These are phyloP conservation scores for Myochromella boudieri DNA, from an alignment of 768 basidiomycete species.

Conservation along the genomic window DNA sequence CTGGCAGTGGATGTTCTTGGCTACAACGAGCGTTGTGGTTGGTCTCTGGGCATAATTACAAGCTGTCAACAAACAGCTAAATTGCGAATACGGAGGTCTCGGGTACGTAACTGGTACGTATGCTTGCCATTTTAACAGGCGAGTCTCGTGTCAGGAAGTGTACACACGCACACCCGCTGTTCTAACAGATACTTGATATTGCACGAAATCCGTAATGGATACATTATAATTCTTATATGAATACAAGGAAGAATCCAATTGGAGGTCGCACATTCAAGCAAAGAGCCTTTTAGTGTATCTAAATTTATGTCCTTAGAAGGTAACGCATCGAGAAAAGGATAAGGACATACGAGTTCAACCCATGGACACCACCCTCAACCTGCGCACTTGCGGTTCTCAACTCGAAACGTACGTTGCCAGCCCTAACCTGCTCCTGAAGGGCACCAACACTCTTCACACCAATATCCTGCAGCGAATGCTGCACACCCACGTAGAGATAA, in stretches of 20 bases:
- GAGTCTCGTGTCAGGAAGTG: no score
- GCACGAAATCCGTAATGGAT: constrained; percentile 6
- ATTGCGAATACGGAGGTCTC: no score
- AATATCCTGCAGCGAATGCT: constrained; percentile 94
- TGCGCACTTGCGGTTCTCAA: constrained; percentile 93
- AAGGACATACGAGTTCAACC: constrained; percentile 83
- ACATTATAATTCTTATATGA: constrained; percentile 1
- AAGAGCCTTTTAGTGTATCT: constrained; percentile 42
- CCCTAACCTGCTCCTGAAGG: constrained; percentile 63
- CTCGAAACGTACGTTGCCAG: constrained; percentile 82
- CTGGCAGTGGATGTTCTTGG: no score
- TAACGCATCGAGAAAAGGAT: constrained; percentile 1
- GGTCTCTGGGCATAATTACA: no score
- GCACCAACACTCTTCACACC: constrained; percentile 70
- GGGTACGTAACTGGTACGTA: no score
- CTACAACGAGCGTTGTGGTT: no score
- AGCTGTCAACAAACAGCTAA: no score
- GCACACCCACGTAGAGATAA: constrained; percentile 76
- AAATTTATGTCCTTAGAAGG: background rate
- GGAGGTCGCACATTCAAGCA: constrained; percentile 16
- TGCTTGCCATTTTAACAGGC: no score
- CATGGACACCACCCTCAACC: constrained; percentile 94
- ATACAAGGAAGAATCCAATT: background rate
- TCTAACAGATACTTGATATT: constrained; percentile 10
- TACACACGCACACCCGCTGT: no score